Evolutionary conservation across 345 rosid species (phyloP).

Genomic region (Brassica carinata): DNA sequence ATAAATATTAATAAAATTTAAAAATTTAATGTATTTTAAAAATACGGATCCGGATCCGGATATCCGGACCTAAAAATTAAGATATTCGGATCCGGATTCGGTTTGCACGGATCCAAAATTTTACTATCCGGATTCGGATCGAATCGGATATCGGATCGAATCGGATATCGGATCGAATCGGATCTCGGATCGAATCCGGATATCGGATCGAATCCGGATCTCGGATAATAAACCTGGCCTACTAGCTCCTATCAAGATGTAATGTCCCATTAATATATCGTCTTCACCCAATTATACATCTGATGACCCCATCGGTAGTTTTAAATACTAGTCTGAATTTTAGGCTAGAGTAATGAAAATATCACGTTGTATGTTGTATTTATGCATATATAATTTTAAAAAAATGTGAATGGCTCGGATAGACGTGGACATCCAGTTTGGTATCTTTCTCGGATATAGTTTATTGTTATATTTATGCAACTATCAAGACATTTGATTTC

Average conservation of each 20-base stretch:
- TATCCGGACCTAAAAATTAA: too few relatives aligned
- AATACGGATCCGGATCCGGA: too few relatives aligned
- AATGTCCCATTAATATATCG: conserved; percentile 7
- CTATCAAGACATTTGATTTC: background rate
- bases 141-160: too few relatives aligned
- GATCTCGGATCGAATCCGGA: too few relatives aligned
- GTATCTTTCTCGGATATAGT: conserved; percentile 11
- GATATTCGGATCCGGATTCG: too few relatives aligned
- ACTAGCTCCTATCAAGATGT: conserved; percentile 9
- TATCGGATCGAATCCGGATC: too few relatives aligned
- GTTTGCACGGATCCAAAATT: too few relatives aligned
- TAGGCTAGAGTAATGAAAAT: conserved; percentile 6
- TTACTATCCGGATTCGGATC: too few relatives aligned
- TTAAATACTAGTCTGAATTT: conserved; percentile 7
- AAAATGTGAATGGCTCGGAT: conserved; percentile 26
- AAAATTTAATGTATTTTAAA: too few relatives aligned
- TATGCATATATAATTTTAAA: conserved; percentile 2
- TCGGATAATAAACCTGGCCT: background rate
- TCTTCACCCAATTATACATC: conserved; percentile 21
- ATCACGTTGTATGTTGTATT: conserved; percentile 24
- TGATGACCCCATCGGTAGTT: conserved; percentile 7
- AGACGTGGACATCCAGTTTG: conserved; percentile 26
- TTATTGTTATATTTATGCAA: background rate
- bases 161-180: too few relatives aligned
- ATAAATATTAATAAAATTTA: too few relatives aligned